phyloP scores from a whole-genome alignment of 306 rosid species.

The Lathyrus sativus region DNA sequence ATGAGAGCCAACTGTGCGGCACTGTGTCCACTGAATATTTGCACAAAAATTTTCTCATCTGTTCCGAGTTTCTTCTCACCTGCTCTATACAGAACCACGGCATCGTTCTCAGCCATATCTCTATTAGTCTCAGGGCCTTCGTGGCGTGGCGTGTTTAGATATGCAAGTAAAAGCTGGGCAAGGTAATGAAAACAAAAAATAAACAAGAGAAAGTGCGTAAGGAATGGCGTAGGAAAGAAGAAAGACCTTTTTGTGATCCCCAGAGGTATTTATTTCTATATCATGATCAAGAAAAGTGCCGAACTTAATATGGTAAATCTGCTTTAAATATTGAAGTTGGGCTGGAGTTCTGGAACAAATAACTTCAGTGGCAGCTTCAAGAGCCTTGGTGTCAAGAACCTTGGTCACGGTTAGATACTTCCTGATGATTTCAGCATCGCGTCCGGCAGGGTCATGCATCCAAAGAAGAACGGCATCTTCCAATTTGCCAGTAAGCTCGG shows the following conservation, averaged over 20 bases:
- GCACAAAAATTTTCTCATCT: slow-evolving; percentile 61
- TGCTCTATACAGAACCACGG: slow-evolving; percentile 49
- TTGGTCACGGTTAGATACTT: slow-evolving; percentile 37
- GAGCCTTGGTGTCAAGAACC: slow-evolving; percentile 45
- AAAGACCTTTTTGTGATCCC: slow-evolving; percentile 65
- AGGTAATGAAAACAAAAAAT: slow-evolving; percentile 2
- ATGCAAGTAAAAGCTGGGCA: slow-evolving; percentile 67
- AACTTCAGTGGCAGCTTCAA: slow-evolving; percentile 73
- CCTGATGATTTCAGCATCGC: slow-evolving; percentile 61
- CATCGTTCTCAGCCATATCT: slow-evolving; percentile 47
- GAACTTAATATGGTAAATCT: slow-evolving; percentile 55
- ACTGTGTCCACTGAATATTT: slow-evolving; percentile 64
- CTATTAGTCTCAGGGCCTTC: slow-evolving; percentile 73
- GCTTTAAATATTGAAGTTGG: slow-evolving; percentile 73
- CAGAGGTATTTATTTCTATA: slow-evolving; percentile 54
- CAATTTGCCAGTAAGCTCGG: slow-evolving; percentile 68
- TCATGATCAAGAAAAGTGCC: slow-evolving; percentile 57
- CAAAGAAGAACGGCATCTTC: slow-evolving; percentile 77
- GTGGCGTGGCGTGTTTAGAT: slow-evolving; percentile 53
- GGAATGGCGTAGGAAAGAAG: background rate
- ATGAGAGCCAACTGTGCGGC: slow-evolving; percentile 68
- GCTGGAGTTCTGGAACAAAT: slow-evolving; percentile 77
- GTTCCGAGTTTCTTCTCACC: slow-evolving; percentile 60
- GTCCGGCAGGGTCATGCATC: slow-evolving; percentile 78
- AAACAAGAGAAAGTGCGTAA: slow-evolving; percentile 12